Evolutionary conservation across 306 rosid genomes (phyloP).

Genomic region (Prunus armeniaca): DNA sequence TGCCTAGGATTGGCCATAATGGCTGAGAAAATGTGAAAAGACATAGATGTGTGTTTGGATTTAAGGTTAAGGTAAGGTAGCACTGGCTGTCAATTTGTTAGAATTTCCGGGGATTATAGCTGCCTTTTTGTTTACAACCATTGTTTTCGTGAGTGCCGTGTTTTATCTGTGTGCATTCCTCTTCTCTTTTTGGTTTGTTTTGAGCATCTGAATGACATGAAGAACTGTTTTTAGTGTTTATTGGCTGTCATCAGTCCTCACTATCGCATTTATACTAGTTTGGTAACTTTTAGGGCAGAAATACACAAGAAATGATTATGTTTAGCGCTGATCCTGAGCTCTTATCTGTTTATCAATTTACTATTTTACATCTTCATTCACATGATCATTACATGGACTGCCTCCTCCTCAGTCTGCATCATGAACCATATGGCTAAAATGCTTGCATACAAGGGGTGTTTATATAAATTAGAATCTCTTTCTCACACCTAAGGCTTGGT

Average conservation of each 20-base stretch:
- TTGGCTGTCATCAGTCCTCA: background rate
- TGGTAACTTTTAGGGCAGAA: background rate
- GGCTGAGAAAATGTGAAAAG: conserved; percentile 10
- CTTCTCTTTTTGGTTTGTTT: conserved; percentile 1
- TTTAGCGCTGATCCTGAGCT: background rate
- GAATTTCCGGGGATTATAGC: conserved; percentile 11
- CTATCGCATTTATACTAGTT: background rate
- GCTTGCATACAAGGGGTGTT: background rate
- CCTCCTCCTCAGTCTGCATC: background rate
- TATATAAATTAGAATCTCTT: no score
- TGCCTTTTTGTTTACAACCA: background rate
- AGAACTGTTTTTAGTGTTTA: conserved; percentile 8
- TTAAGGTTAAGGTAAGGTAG: conserved; percentile 16
- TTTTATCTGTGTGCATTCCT: conserved; percentile 18
- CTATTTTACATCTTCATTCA: background rate
- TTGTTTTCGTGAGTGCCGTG: conserved; percentile 18
- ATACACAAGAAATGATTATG: background rate
- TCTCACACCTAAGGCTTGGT: background rate
- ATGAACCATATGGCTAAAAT: no score
- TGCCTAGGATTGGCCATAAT: conserved; percentile 22
- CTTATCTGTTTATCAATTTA: background rate
- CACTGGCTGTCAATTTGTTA: conserved; percentile 31
- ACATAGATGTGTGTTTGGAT: conserved; percentile 9
- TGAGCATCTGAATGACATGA: conserved; percentile 17
- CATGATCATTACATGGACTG: background rate